Evolutionary conservation across 352 stramenopile species (phyloP), one percentile per base, ranked within the genome.

Genomic region (Phytophthora palmivora): DNA sequence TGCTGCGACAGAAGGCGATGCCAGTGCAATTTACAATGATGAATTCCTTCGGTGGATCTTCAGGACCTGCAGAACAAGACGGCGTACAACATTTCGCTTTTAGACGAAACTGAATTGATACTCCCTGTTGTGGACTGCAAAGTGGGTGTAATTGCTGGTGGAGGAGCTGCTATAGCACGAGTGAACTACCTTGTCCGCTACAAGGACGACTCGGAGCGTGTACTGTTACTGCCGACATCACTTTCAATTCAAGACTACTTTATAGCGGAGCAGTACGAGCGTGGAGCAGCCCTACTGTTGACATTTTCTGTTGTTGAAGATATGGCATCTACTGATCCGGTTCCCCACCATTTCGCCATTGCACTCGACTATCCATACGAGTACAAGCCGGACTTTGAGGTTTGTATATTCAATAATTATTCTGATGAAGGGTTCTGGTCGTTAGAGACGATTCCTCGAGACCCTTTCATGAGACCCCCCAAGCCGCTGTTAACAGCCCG

Each of bases 201-300:
- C 16, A 62, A 57, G 26, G 36, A 42, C 22, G 42, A 75, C 30
- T 49, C 41, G 0, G 55, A 78, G 0, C 49, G 63, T 19, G 33
- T 80, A 3, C 28, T 74, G 11, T 5, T 83, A 5, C 34, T 83
- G 2, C 64, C 58, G 0, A 38, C 46, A 2, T 72, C 59, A 0
- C 15, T 79, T 6, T 67, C 66, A 0, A 62, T 72, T 32, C 70
- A 82, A 49, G 67, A 75, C 41, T 82, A 82, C 32, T 56, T 52
- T 16, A 66, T 81, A 15, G 3, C 26, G 0, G 36, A 63, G 11
- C 65, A 81, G 28, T 58, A 69, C 38, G 52, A 72, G 15, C 52
- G 57, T 10, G 69, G 69, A 7, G 33, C 72, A 4, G 60, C 59
- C 1, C n/a, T 69, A 11, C 16, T 81, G 0, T 3, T 67, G 8